Conservation (phyloP, 1,284 basidiomycete species). For the Irpex sp. region DNA sequence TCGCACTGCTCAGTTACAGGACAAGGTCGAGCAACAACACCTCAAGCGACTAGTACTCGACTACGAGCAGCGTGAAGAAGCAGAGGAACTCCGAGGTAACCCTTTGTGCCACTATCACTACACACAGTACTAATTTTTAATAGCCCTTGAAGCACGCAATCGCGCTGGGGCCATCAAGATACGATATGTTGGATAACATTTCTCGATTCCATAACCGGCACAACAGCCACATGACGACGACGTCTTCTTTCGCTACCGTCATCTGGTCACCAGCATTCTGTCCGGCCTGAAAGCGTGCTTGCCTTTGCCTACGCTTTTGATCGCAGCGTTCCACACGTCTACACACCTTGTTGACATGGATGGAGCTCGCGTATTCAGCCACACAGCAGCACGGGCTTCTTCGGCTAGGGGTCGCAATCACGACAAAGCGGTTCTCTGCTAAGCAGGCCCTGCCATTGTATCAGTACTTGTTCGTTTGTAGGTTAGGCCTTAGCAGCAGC, state of each 20-base stretch:
- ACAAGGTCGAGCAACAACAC: slow-evolving; percentile 93
- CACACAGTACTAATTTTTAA: slow-evolving; percentile 5
- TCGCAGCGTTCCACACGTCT: background rate
- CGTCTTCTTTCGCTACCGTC: background rate
- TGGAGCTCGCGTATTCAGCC: background rate
- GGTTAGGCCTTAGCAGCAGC: background rate
- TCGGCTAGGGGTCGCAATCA: background rate
- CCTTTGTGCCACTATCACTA: slow-evolving; percentile 4
- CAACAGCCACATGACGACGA: background rate
- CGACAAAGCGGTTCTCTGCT: background rate
- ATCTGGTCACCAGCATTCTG: background rate
- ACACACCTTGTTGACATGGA: background rate
- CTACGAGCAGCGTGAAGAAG: slow-evolving; percentile 84
- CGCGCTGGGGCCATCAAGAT: slow-evolving; percentile 67
- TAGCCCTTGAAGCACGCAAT: slow-evolving; percentile 69
- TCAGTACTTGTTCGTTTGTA: background rate
- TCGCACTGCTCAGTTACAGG: slow-evolving; percentile 84
- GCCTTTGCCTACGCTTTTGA: background rate
- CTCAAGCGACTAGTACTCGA: slow-evolving; percentile 89
- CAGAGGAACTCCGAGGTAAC: slow-evolving; percentile 71
- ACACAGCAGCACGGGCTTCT: background rate
- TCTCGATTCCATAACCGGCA: background rate
- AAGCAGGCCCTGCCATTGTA: background rate
- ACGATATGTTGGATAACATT: slow-evolving; percentile 55
- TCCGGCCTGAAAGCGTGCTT: background rate